phyloP scores from a whole-genome alignment of 2,329 filamentous ascomycete genomes.

The Neofusicoccum sp. region DNA sequence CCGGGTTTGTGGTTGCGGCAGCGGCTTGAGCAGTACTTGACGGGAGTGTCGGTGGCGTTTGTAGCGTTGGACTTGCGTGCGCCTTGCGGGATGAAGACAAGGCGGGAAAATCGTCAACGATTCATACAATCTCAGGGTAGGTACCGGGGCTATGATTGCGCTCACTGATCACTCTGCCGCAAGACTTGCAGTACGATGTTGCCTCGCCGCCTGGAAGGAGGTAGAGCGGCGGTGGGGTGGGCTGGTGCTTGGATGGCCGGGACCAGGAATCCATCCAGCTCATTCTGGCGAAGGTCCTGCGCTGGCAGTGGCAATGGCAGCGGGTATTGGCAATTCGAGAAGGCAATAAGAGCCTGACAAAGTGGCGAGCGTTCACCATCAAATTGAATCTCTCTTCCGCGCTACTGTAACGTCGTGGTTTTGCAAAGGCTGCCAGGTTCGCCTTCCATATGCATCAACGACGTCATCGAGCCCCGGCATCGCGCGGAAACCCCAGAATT shows the following conservation, averaged over 20 bases:
- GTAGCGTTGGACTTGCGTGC: conserved; percentile 35
- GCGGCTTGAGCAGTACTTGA: conserved; percentile 61
- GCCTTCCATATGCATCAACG: not conserved
- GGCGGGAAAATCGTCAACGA: not conserved
- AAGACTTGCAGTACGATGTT: conserved; percentile 60
- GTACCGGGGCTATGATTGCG: not conserved
- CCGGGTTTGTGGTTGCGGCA: conserved; percentile 57
- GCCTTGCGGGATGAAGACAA: conserved; percentile 18
- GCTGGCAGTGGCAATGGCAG: not conserved
- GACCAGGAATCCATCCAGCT: conserved; percentile 55
- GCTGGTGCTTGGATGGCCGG: conserved; percentile 43
- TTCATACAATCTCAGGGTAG: not conserved
- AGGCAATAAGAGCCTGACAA: not conserved
- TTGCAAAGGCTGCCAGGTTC: not conserved
- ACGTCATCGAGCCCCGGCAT: not conserved
- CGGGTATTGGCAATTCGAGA: not conserved
- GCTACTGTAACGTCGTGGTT: not conserved
- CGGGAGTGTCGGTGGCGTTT: conserved; percentile 32
- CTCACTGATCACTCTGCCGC: conserved; percentile 58
- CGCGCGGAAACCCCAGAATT: not conserved
- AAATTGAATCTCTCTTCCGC: not conserved
- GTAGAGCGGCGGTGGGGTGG: conserved; percentile 58
- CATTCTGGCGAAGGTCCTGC: conserved; percentile 36
- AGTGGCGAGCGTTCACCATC: not conserved
- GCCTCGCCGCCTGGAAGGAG: conserved; percentile 50